These are phyloP conservation scores for Amaranthus hypochondriacus DNA, from an alignment of 148 eudicot genomes.

Conservation along the genomic window DNA sequence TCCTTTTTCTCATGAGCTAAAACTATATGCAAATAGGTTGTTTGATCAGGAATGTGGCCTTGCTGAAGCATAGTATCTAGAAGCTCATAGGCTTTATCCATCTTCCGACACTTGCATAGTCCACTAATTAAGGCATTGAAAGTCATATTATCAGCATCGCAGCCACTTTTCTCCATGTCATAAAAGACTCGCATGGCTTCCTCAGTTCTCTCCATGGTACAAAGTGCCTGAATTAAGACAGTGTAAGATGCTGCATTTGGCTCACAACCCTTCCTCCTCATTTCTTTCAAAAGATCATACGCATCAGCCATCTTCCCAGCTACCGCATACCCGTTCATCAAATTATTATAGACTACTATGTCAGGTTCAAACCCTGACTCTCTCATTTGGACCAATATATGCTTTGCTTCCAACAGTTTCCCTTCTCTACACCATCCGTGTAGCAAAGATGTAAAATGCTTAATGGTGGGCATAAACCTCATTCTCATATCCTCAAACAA, in stretches of 20 bases:
- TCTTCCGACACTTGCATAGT: constrained; percentile 74
- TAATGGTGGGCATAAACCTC: constrained; percentile 64
- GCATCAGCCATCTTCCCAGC: constrained; percentile 88
- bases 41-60: constrained; percentile 66
- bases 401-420: constrained; percentile 80
- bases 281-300: constrained; percentile 81
- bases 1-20: constrained; percentile 91
- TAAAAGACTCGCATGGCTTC: constrained; percentile 65
- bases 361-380: constrained; percentile 85
- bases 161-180: constrained; percentile 68
- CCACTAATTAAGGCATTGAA: constrained; percentile 82
- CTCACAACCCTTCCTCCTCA: constrained; percentile 82
- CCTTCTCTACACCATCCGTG: constrained; percentile 95
- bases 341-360: constrained; percentile 77
- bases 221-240: constrained; percentile 80
- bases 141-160: constrained; percentile 78
- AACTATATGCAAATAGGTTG: constrained; percentile 62
- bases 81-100: constrained; percentile 62
- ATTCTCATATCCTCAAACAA: constrained; percentile 83
- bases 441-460: constrained; percentile 84
- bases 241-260: constrained; percentile 86
- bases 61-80: constrained; percentile 62
- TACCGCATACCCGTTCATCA: constrained; percentile 72
- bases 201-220: constrained; percentile 64
- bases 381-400: constrained; percentile 80